These are phyloP conservation scores for Ilyonectria mors-panacis DNA, from an alignment of 2,329 filamentous ascomycete genomes.

Conservation along the genomic window DNA sequence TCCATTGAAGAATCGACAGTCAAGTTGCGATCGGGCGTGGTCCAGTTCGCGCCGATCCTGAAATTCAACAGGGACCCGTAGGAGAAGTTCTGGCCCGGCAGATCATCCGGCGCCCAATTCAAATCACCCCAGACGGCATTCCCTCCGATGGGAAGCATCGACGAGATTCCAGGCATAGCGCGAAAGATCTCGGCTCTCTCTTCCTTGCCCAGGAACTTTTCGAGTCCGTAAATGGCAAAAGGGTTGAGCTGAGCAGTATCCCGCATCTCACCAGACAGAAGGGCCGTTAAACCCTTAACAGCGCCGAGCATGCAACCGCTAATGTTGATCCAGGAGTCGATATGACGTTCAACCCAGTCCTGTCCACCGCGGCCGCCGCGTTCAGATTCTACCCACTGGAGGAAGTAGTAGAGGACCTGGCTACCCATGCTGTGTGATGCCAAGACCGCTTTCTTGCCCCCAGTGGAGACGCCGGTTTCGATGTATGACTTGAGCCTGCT, in stretches of 20 bases:
- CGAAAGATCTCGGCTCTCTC: slow-evolving; percentile 95
- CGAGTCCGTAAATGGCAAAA: slow-evolving; percentile 95
- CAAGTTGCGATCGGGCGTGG: slow-evolving; percentile 79
- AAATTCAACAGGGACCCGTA: slow-evolving; percentile 92
- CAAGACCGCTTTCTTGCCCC: slow-evolving; percentile 84
- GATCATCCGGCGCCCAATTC: slow-evolving; percentile 90
- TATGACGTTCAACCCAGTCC: slow-evolving; percentile 89
- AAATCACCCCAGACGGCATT: slow-evolving; percentile 95
- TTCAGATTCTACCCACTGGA: slow-evolving; percentile 84
- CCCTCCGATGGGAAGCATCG: slow-evolving; percentile 96
- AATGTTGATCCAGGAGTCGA: slow-evolving; percentile 98
- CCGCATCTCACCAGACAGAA: slow-evolving; percentile 97
- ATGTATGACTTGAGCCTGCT: slow-evolving; percentile 91
- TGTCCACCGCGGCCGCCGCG: slow-evolving; percentile 85
- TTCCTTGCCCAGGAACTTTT: slow-evolving; percentile 92
- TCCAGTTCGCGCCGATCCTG: slow-evolving; percentile 74
- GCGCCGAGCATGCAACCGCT: slow-evolving; percentile 98
- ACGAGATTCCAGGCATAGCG: slow-evolving; percentile 96
- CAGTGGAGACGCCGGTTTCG: slow-evolving; percentile 82
- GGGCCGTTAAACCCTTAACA: slow-evolving; percentile 89
- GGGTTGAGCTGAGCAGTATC: slow-evolving; percentile 97
- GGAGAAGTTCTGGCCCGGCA: slow-evolving; percentile 78
- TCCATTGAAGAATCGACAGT: slow-evolving; percentile 84
- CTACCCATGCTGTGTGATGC: slow-evolving; percentile 98
- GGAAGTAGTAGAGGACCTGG: slow-evolving; percentile 89